These are phyloP conservation scores for Calocybe indica DNA, from an alignment of 768 basidiomycete genomes.

Conservation along the genomic window DNA sequence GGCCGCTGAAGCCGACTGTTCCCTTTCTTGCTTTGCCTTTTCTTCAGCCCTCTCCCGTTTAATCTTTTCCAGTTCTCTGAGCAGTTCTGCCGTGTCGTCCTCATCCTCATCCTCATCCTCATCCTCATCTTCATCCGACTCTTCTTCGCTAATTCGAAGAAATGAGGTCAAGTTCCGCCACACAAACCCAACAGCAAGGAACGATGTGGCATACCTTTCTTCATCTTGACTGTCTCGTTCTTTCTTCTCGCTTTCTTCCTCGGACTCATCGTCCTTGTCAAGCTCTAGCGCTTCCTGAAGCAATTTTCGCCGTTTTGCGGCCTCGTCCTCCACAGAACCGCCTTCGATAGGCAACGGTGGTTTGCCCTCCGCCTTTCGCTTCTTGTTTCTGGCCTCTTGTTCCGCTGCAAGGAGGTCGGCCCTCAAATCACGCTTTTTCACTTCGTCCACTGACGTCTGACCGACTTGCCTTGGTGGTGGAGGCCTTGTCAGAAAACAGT, in stretches of 20 bases:
- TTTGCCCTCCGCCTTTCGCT: conserved; percentile 84
- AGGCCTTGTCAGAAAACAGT: conserved; percentile 1
- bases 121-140: conserved; percentile 18
- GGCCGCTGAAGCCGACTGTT: conserved; percentile 55
- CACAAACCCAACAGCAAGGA: background rate
- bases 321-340: conserved; percentile 45
- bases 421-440: conserved; percentile 73
- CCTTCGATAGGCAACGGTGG: conserved; percentile 41
- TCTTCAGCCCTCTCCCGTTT: conserved; percentile 95
- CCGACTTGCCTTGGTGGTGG: conserved; percentile 65
- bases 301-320: conserved; percentile 80
- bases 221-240: conserved; percentile 31
- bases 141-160: conserved; percentile 34
- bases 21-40: conserved; percentile 75
- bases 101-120: conserved; percentile 55
- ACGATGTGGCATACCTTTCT: conserved; percentile 33
- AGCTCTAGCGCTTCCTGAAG: conserved; percentile 81
- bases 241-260: conserved; percentile 28
- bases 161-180: background rate
- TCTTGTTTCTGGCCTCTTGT: conserved; percentile 81
- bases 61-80: conserved; percentile 97
- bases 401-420: conserved; percentile 83
- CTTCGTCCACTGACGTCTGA: conserved; percentile 77
- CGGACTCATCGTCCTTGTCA: conserved; percentile 81
- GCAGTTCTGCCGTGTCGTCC: conserved; percentile 88